A percentile compares a stretch with the other conserved stretches of the same genome.
phyloP scores from a whole-genome alignment of 495 filamentous ascomycete genomes.

The Melanomma pulvis-pyrius region DNA sequence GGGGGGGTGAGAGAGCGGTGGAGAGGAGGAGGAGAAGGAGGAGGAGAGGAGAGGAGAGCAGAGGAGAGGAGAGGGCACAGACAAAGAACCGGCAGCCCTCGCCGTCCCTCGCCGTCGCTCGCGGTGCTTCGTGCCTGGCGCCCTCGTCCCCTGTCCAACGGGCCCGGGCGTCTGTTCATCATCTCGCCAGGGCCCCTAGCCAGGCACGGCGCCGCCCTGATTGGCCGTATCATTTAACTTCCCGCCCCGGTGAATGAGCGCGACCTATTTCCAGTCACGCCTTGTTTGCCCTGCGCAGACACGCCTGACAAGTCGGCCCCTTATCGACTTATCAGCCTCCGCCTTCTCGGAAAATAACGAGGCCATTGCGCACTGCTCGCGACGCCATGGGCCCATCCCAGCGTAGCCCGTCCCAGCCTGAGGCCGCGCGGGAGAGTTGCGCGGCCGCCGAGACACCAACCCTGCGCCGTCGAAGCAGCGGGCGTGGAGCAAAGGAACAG shows the following conservation, averaged over 20 bases:
- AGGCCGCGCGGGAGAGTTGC: not conserved
- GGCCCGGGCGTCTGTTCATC: conserved; percentile 18
- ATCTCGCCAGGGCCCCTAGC: conserved; percentile 6
- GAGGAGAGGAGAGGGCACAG: not conserved
- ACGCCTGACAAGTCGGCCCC: not conserved
- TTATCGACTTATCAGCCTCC: not conserved
- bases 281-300: conserved; percentile 13
- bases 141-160: not conserved
- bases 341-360: conserved; percentile 9
- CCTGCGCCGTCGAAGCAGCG: not conserved
- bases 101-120: not conserved
- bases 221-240: conserved; percentile 26
- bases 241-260: conserved; percentile 7
- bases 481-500: not conserved
- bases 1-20: not conserved
- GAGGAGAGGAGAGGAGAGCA: conserved; percentile 14
- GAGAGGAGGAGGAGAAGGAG: conserved; percentile 3
- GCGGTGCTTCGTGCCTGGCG: conserved; percentile 9
- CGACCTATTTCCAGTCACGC: conserved; percentile 20
- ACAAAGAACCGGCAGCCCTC: conserved; percentile 2
- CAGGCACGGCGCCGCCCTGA: conserved; percentile 15
- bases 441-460: conserved; percentile 8
- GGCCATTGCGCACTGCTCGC: not conserved
- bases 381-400: not conserved
- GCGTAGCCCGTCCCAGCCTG: not conserved